These are phyloP conservation scores for Aspergillus tamarii DNA, from an alignment of 2,329 filamentous ascomycete genomes.

Conservation along the genomic window DNA sequence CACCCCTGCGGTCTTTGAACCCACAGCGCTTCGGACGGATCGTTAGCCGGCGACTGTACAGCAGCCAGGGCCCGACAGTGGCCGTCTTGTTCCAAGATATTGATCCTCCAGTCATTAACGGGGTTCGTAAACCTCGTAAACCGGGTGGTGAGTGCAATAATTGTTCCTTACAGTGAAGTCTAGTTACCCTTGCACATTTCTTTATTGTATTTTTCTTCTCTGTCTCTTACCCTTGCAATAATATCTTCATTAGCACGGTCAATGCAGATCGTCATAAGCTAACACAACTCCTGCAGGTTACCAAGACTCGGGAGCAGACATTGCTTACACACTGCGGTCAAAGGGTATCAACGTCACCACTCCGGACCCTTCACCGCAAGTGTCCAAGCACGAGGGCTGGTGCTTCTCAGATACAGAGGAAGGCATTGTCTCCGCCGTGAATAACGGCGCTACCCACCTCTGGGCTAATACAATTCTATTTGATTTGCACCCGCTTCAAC, in stretches of 20 bases:
- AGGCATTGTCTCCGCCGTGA: conserved; percentile 46
- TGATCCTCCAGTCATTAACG: conserved; percentile 52
- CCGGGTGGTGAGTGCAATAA: conserved; percentile 44
- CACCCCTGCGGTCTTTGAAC: not conserved
- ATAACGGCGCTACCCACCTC: conserved; percentile 48
- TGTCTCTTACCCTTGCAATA: not conserved
- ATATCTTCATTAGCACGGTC: not conserved
- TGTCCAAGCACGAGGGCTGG: conserved; percentile 40
- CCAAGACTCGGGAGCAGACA: conserved; percentile 54
- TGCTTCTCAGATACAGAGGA: conserved; percentile 50
- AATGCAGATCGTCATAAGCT: not conserved
- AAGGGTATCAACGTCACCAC: conserved; percentile 39
- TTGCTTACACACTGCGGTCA: conserved; percentile 46
- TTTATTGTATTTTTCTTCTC: not conserved
- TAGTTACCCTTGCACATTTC: not conserved
- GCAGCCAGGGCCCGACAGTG: conserved; percentile 28
- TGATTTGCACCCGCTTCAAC: conserved; percentile 52
- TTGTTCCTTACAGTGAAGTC: not conserved
- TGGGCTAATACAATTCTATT: conserved; percentile 59
- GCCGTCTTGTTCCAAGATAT: conserved; percentile 54
- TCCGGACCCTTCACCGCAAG: conserved; percentile 32
- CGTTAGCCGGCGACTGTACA: not conserved
- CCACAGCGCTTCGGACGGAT: not conserved
- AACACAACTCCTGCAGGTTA: conserved; percentile 42
- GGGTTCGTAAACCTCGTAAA: conserved; percentile 54